Base-by-base conservation (phyloP, 192 early-diverging fungal genomes). In the Lobosporangium transversale region DNA sequence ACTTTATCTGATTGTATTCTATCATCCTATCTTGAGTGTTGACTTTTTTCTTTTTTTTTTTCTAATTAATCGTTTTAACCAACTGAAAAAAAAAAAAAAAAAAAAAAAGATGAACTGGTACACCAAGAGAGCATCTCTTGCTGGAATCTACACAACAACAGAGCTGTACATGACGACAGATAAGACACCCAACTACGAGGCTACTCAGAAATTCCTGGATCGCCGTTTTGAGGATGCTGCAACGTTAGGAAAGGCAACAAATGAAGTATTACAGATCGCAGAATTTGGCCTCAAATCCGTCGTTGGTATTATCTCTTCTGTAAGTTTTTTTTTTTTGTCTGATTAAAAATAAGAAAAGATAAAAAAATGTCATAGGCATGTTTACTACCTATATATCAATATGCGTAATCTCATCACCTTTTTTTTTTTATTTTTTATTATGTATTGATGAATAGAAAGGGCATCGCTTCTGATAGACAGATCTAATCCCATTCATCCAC, bases 101-200 rank as follows among this genome's bases (percentile, higher is more conserved):
- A n/a, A n/a, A n/a, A n/a, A n/a, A n/a, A 69, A 94, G 91, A 87
- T 93, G 85, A 92, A 95, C 80, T 98, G 93, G 92, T 97, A 98
- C 71, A 88, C 87, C 47, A 92, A 93, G 61, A 86, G 96, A 20
- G 88, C 88, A 36, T 81, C 88, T 14, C 83, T 98, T 35, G 93
- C 94, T 3, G 90, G 87, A 23, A 89, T 94, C 11, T 98, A 96
- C 54, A 84, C 94, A 11, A 88, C 94, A 0, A 89, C 96, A 12
- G 95, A 98, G 78, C 73, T 98, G 45, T 98, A 90, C 78, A 95
- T 98, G 95, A 93, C 92, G 18, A 91, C 93, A 70, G 96, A 98
- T 64, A 78, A 80, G 36, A 94, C 95, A 8, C 87, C 90, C 12
- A 84, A 89, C 42, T 89, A 83, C 70, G 71, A 67, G 15, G 90